Evolutionary conservation across 2,329 filamentous ascomycete species (phyloP).

Genomic region (Trichoderma pleuroti): DNA sequence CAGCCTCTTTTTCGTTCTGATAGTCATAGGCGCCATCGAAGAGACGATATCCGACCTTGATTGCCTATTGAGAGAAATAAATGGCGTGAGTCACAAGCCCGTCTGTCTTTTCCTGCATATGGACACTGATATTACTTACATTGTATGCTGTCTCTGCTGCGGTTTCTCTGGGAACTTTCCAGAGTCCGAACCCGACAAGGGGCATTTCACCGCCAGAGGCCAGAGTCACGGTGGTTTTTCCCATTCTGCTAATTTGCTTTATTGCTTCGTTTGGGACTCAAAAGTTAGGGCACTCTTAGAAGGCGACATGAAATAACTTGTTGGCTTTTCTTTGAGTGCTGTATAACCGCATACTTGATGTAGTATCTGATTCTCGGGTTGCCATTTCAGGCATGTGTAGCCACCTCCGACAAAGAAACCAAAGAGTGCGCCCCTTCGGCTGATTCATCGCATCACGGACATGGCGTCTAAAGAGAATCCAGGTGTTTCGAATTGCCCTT

Average conservation of each 20-base stretch:
- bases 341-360: background rate
- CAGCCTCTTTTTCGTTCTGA: constrained; percentile 63
- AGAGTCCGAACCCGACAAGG: constrained; percentile 59
- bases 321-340: background rate
- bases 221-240: background rate
- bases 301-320: background rate
- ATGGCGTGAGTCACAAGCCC: background rate
- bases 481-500: background rate
- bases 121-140: background rate
- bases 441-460: background rate
- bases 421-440: no score
- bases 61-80: constrained; percentile 28
- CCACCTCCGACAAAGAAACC: background rate
- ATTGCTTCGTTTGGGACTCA: background rate
- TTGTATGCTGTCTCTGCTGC: constrained; percentile 61
- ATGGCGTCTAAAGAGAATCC: background rate
- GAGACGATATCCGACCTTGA: constrained; percentile 51
- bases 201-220: background rate
- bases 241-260: background rate
- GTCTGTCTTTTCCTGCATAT: background rate
- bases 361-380: background rate
- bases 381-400: background rate
- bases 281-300: background rate
- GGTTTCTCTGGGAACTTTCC: constrained; percentile 57
- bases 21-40: constrained; percentile 57